phyloP scores from a whole-genome alignment of 768 basidiomycete species.

The Trametes cingulata region DNA sequence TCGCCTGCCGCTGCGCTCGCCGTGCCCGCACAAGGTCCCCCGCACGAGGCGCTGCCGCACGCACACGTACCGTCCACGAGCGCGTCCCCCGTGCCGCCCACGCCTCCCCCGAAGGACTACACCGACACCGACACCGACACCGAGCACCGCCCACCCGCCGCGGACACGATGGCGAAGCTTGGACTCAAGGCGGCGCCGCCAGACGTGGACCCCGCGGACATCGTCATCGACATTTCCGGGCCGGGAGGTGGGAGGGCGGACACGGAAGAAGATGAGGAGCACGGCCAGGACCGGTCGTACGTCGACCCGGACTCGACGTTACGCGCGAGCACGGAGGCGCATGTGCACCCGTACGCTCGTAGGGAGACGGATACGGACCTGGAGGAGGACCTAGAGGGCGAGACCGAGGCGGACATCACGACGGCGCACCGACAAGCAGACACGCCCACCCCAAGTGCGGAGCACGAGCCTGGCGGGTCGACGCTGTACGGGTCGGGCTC shows the following conservation, averaged over 20 bases:
- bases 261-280: slow-evolving; percentile 1
- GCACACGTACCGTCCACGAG: slow-evolving; percentile 5
- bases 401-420: slow-evolving; percentile 14
- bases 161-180: slow-evolving; percentile 15
- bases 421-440: not conserved
- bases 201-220: slow-evolving; percentile 7
- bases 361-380: not conserved
- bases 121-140: not conserved
- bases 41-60: slow-evolving; percentile 1
- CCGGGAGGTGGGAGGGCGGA: not conserved
- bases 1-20: not conserved
- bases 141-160: not conserved
- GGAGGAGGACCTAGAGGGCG: not conserved
- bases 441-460: slow-evolving; percentile 3
- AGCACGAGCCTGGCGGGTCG: slow-evolving; percentile 9
- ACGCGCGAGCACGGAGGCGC: slow-evolving; percentile 5
- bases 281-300: not conserved
- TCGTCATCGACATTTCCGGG: slow-evolving; percentile 4
- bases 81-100: slow-evolving; percentile 14
- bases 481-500: slow-evolving; percentile 5
- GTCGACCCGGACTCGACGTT: slow-evolving; percentile 20
- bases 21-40: not conserved
- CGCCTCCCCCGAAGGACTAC: slow-evolving; percentile 5
- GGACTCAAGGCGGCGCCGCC: slow-evolving; percentile 12
- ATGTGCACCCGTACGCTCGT: not conserved